phyloP scores from a whole-genome alignment of 164 flowering plant genomes.

The Sextonia rubra region DNA sequence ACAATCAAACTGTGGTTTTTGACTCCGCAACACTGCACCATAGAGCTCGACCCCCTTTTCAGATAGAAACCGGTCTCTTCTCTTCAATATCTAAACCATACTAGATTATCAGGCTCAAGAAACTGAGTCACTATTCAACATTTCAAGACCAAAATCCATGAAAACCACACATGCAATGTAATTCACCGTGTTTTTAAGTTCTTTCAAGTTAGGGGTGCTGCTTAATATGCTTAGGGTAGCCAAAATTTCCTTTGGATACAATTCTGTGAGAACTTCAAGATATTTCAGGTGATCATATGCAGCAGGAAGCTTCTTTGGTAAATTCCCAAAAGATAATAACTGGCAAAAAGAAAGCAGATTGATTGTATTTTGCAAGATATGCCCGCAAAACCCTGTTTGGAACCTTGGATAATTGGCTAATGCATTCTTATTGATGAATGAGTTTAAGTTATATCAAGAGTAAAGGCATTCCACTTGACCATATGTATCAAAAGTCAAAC shows the following conservation, averaged over 20 bases:
- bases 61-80: not conserved
- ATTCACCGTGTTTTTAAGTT: constrained; percentile 44
- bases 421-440: no score
- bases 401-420: no score
- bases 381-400: no score
- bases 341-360: no score
- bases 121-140: not conserved
- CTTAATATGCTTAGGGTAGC: constrained; percentile 42
- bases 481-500: no score
- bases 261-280: constrained; percentile 37
- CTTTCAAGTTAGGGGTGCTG: constrained; percentile 45
- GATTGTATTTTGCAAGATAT: no score
- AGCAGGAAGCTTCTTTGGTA: constrained; percentile 32
- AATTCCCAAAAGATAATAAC: not conserved
- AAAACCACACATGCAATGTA: not conserved
- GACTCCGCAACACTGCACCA: no score
- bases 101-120: not conserved
- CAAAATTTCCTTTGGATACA: constrained; percentile 29
- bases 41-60: constrained; percentile 6
- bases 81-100: constrained; percentile 38
- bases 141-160: not conserved
- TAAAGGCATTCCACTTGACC: no score
- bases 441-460: no score
- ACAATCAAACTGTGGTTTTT: constrained; percentile 17
- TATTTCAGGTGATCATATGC: constrained; percentile 35